phyloP scores from a whole-genome alignment of 2,329 filamentous ascomycete genomes.

The Hypoxylon sp. region DNA sequence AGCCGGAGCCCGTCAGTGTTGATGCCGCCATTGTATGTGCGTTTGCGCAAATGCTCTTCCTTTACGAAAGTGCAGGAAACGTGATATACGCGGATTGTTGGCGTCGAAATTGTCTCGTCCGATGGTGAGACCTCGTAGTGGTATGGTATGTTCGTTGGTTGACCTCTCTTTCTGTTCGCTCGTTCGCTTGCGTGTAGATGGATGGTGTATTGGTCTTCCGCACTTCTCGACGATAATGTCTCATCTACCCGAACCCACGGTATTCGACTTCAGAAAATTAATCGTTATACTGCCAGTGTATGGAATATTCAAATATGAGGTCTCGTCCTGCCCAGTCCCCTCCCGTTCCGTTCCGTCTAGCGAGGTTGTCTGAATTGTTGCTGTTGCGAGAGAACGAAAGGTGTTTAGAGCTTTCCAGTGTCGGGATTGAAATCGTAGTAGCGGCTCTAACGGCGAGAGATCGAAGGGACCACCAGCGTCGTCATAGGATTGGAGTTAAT shows the following conservation, averaged over 20 bases:
- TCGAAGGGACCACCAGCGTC: slow-evolving; percentile 14
- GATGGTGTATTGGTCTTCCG: neutral
- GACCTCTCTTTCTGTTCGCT: neutral
- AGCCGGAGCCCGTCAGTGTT: slow-evolving; percentile 57
- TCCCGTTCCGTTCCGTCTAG: slow-evolving; percentile 7
- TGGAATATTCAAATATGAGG: neutral
- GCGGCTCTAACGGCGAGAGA: slow-evolving; percentile 25
- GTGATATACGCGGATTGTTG: neutral
- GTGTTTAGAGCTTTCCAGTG: slow-evolving; percentile 17
- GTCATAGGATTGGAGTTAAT: slow-evolving; percentile 13
- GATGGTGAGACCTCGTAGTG: neutral
- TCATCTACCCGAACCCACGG: neutral
- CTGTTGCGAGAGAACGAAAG: neutral
- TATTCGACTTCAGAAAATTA: neutral
- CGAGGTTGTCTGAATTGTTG: neutral
- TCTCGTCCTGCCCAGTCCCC: slow-evolving; percentile 2
- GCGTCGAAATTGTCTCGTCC: slow-evolving; percentile 3
- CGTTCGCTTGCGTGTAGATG: neutral
- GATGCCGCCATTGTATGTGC: slow-evolving; percentile 54
- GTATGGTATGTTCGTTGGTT: neutral
- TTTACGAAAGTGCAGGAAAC: neutral
- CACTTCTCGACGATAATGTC: neutral
- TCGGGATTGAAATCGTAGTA: slow-evolving; percentile 21
- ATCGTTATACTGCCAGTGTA: neutral
- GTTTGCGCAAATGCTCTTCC: slow-evolving; percentile 1